Percentiles rank a stretch among this genome's conserved stretches.
Evolutionary conservation across 768 basidiomycete genomes (phyloP).

Genomic region (Lactarius trivialis): DNA sequence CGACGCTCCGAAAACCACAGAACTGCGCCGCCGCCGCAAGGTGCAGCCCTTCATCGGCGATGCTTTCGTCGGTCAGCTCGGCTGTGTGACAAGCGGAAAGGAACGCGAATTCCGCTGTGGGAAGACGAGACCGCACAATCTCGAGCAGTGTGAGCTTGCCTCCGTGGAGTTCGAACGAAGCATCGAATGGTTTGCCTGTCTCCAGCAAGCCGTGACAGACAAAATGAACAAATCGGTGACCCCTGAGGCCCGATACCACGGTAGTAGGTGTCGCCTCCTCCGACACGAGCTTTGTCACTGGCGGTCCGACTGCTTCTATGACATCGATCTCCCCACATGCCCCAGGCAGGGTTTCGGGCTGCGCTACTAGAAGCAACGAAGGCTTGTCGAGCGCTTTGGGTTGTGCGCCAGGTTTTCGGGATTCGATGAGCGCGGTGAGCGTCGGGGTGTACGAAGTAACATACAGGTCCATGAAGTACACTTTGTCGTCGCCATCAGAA

Average conservation of each 20-base stretch:
- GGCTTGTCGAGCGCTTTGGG: background rate
- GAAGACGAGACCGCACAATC: background rate
- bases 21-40: constrained; percentile 13
- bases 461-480: constrained; percentile 5
- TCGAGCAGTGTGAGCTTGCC: background rate
- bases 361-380: background rate
- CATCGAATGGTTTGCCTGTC: background rate
- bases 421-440: constrained; percentile 3
- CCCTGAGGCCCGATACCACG: background rate
- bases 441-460: constrained; percentile 18
- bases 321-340: background rate
- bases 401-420: background rate
- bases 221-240: background rate
- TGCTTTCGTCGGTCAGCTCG: background rate
- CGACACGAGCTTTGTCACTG: background rate
- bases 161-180: background rate
- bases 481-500: background rate
- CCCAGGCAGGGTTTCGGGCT: background rate
- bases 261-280: background rate
- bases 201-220: constrained; percentile 6
- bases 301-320: background rate
- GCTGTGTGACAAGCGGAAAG: constrained; percentile 18
- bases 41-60: constrained; percentile 11
- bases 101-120: constrained; percentile 2
- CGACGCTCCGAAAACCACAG: constrained; percentile 15